These are phyloP conservation scores for Ceratocystis albifundus DNA, from an alignment of 2,329 filamentous ascomycete genomes.

Conservation along the genomic window DNA sequence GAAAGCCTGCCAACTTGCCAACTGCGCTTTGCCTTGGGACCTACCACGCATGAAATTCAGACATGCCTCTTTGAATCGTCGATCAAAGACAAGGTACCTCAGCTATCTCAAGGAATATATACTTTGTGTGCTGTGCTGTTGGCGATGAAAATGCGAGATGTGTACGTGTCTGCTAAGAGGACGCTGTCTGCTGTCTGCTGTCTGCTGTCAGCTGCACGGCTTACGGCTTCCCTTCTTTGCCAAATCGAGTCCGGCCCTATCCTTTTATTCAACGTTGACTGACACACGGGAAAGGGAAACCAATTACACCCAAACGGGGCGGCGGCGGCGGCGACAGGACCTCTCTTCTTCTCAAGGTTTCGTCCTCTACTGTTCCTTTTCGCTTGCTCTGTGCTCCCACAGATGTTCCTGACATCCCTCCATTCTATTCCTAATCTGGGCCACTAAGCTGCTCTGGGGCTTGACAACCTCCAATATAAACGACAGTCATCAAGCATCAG, in stretches of 20 bases:
- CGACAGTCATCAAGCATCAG: not conserved
- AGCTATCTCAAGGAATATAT: not conserved
- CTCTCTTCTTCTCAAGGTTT: not conserved
- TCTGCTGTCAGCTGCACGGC: too few species aligned
- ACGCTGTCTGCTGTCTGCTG: not conserved
- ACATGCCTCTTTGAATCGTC: not conserved
- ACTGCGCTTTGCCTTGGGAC: not conserved
- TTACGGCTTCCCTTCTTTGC: not conserved
- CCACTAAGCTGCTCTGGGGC: constrained; percentile 7
- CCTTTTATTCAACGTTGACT: not conserved
- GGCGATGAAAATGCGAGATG: not conserved
- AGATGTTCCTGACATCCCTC: constrained; percentile 14
- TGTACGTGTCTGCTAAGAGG: not conserved
- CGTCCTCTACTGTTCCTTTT: not conserved
- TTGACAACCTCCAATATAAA: not conserved
- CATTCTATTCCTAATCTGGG: constrained; percentile 17
- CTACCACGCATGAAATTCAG: constrained; percentile 2
- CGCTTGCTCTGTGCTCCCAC: constrained; percentile 13
- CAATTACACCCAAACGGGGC: not conserved
- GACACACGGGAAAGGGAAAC: not conserved
- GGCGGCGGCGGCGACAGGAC: not conserved
- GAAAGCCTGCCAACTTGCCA: not conserved
- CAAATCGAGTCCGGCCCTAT: not conserved
- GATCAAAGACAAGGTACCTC: constrained; percentile 7
- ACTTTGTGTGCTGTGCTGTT: not conserved